Evolutionary conservation across 768 basidiomycete genomes (phyloP).

Genomic region (Auriscalpium orientale): DNA sequence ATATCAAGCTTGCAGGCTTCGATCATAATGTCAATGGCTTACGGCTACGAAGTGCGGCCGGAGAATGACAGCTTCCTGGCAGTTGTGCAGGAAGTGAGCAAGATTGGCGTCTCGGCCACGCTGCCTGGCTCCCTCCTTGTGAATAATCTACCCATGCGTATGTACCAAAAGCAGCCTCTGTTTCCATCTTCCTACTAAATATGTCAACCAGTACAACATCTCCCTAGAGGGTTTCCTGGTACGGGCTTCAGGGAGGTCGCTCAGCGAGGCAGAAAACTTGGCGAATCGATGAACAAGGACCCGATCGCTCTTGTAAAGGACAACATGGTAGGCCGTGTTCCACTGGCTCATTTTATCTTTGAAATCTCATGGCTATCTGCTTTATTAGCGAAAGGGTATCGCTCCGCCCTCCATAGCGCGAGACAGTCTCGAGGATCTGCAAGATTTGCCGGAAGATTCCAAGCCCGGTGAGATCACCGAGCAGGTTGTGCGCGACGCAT

Average conservation of each 20-base stretch:
- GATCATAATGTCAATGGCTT: slow-evolving; percentile 1
- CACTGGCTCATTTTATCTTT: background rate
- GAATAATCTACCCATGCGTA: background rate
- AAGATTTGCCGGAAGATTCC: background rate
- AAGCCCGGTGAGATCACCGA: background rate
- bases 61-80: background rate
- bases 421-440: background rate
- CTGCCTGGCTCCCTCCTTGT: slow-evolving; percentile 2
- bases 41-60: slow-evolving; percentile 2
- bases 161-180: background rate
- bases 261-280: background rate
- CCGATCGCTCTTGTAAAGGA: background rate
- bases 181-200: background rate
- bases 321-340: background rate
- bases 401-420: background rate
- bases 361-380: background rate
- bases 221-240: background rate
- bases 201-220: background rate
- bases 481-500: background rate
- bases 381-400: background rate
- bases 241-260: background rate
- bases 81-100: background rate
- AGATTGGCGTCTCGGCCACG: background rate
- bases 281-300: background rate
- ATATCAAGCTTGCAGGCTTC: background rate